These are phyloP conservation scores for Sherardia arvensis DNA, from an alignment of 257 asterid species.

Conservation along the genomic window DNA sequence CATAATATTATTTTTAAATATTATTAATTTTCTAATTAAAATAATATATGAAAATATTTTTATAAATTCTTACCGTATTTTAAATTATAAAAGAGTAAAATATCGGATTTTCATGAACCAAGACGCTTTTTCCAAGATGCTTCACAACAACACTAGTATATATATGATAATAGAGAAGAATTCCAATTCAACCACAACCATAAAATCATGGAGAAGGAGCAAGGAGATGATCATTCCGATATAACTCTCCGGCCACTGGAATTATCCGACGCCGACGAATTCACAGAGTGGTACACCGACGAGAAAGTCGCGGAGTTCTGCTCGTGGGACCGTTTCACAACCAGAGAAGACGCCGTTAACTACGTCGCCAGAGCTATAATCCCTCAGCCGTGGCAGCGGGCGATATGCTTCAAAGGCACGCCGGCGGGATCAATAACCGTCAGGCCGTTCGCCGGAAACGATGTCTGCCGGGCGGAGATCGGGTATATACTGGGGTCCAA, in stretches of 20 bases:
- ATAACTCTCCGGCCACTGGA: conserved; percentile 45
- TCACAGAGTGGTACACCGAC: conserved; percentile 45
- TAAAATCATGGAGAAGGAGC: background rate
- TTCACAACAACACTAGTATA: background rate
- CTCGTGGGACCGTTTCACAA: conserved; percentile 47
- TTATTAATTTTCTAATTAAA: too few relatives aligned
- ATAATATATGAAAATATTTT: too few relatives aligned
- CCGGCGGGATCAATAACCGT: conserved; percentile 45
- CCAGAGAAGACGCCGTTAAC: conserved; percentile 39
- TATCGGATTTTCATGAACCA: too few relatives aligned
- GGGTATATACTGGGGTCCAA: conserved; percentile 60
- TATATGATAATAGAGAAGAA: background rate
- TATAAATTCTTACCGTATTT: too few relatives aligned
- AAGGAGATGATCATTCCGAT: conserved; percentile 17
- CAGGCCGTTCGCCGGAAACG: conserved; percentile 25
- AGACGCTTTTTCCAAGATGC: background rate
- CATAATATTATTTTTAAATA: too few relatives aligned
- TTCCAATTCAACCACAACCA: background rate
- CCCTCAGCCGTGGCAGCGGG: conserved; percentile 48
- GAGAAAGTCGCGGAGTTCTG: conserved; percentile 58
- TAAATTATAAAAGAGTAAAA: too few relatives aligned
- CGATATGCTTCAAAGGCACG: conserved; percentile 48
- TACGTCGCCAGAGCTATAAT: conserved; percentile 22
- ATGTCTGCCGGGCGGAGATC: conserved; percentile 56
- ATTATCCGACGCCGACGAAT: conserved; percentile 51